Evolutionary conservation across 2,329 filamentous ascomycete species (phyloP).

Genomic region (Penicillium brevicompactum): DNA sequence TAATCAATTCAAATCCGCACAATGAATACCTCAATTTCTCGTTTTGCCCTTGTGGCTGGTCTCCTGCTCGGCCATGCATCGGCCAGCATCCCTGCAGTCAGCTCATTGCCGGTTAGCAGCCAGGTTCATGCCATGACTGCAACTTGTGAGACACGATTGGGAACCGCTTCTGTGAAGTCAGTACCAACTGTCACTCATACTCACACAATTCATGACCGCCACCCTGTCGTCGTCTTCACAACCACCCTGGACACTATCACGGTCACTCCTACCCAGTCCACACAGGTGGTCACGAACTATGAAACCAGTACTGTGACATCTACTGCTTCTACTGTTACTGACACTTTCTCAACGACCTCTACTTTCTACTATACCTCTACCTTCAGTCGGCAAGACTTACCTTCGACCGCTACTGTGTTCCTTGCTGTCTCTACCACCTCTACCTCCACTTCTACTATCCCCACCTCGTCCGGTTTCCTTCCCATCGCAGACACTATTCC

Average conservation of each 20-base stretch:
- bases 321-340: conserved; percentile 3
- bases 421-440: neutral
- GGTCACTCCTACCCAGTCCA: conserved; percentile 3
- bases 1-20: neutral
- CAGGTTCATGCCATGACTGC: neutral
- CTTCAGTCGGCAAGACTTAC: neutral
- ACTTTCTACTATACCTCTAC: conserved; percentile 7
- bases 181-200: conserved; percentile 8
- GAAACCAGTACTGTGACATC: conserved; percentile 3
- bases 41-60: neutral
- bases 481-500: conserved; percentile 8
- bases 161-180: neutral
- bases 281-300: conserved; percentile 4
- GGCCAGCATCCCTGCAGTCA: neutral
- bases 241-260: conserved; percentile 7
- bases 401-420: neutral
- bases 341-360: conserved; percentile 9
- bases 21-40: neutral
- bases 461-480: neutral
- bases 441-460: conserved; percentile 5
- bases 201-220: neutral
- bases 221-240: conserved; percentile 3
- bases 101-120: neutral
- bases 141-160: neutral
- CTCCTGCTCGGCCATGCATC: neutral